Evolutionary conservation across 108 stramenopile genomes (phyloP).

Genomic region (Discostella pseudostelligera): DNA sequence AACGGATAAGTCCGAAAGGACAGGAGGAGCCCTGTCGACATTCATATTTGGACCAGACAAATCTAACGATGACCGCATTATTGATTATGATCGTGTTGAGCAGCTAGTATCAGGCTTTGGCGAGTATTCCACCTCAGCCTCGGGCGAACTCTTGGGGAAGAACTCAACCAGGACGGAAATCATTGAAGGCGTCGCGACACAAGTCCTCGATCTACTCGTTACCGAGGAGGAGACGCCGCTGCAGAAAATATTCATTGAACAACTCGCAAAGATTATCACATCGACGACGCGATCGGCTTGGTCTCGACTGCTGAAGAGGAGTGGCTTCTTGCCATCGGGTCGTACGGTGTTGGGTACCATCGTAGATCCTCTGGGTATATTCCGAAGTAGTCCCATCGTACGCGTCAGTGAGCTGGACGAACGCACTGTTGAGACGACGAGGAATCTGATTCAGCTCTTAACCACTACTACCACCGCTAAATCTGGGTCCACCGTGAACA

Average conservation of each 20-base stretch:
- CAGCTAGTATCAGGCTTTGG: constrained; percentile 82
- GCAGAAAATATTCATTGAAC: constrained; percentile 77
- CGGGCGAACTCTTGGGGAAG: constrained; percentile 56
- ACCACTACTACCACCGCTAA: constrained; percentile 19
- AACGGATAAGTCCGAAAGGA: constrained; percentile 81
- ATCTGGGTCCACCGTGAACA: constrained; percentile 39
- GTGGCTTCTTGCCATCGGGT: constrained; percentile 71
- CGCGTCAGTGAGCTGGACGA: constrained; percentile 67
- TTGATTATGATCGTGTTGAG: constrained; percentile 80
- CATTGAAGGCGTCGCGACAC: constrained; percentile 62
- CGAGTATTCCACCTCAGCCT: constrained; percentile 70
- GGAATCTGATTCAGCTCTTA: constrained; percentile 57
- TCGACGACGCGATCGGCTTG: constrained; percentile 64
- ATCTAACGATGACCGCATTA: constrained; percentile 63
- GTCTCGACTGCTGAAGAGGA: constrained; percentile 60
- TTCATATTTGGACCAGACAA: constrained; percentile 94
- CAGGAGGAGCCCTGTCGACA: constrained; percentile 84
- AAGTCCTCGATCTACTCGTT: constrained; percentile 74
- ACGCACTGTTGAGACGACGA: constrained; percentile 73
- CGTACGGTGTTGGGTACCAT: constrained; percentile 72
- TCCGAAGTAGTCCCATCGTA: constrained; percentile 72
- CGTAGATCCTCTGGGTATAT: constrained; percentile 87
- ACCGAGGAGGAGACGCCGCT: constrained; percentile 83
- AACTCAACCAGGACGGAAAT: constrained; percentile 51
- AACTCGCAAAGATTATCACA: constrained; percentile 79